Evolutionary conservation across 1,284 basidiomycete species (phyloP).

Genomic region (Pterulicium gracile): DNA sequence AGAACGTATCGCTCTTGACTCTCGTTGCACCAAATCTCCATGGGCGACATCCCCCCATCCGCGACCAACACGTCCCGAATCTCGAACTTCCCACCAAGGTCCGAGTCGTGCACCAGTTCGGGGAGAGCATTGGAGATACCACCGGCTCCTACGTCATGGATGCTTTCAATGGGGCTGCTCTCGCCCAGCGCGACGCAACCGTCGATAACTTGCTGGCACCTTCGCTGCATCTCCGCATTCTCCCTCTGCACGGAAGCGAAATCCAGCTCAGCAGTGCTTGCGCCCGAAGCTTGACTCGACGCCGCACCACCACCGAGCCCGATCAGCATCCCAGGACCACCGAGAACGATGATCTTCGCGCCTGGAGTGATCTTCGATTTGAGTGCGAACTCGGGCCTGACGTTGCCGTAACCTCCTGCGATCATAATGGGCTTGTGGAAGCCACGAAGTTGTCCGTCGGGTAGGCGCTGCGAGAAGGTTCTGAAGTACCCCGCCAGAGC

Average conservation of each 20-base stretch:
- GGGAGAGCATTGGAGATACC: constrained; percentile 95
- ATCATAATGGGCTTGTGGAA: constrained; percentile 99
- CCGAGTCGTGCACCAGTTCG: constrained; percentile 93
- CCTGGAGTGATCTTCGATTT: constrained; percentile 71
- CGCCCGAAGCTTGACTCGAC: constrained; percentile 84
- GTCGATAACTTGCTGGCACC: constrained; percentile 97
- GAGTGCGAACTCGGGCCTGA: constrained; percentile 70
- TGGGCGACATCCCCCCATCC: constrained; percentile 91
- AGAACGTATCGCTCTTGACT: constrained; percentile 97
- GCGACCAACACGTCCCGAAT: constrained; percentile 90
- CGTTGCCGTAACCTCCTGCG: constrained; percentile 92
- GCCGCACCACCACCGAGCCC: constrained; percentile 96
- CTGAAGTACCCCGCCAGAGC: constrained; percentile 82
- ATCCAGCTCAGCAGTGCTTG: constrained; percentile 86
- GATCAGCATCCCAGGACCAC: constrained; percentile 94
- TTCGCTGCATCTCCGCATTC: constrained; percentile 96
- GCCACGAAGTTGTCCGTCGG: constrained; percentile 64
- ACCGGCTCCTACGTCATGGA: constrained; percentile 97
- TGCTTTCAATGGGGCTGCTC: constrained; percentile 83
- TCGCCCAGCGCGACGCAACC: constrained; percentile 65
- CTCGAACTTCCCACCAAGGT: constrained; percentile 87
- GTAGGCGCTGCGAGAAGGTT: constrained; percentile 74
- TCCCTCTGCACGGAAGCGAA: constrained; percentile 97
- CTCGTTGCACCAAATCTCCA: constrained; percentile 99
- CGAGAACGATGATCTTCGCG: constrained; percentile 88